Evolutionary conservation across 2,329 filamentous ascomycete species (phyloP).

Genomic region (Falciphora oryzae): DNA sequence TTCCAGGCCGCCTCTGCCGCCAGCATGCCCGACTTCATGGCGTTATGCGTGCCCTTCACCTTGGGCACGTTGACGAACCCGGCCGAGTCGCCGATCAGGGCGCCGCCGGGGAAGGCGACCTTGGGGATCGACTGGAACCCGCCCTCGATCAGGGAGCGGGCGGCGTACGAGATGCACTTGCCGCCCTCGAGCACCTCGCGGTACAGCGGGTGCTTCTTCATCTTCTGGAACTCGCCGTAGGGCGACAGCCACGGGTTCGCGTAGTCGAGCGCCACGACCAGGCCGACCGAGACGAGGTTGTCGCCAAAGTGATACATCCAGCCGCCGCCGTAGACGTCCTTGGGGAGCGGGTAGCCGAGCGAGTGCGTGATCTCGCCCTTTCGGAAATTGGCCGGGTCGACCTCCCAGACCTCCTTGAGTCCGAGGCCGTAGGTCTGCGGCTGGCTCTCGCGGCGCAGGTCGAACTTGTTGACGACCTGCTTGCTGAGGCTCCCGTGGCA

Average conservation of each 20-base stretch:
- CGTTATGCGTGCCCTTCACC: conserved; percentile 96
- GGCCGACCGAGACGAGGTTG: conserved; percentile 85
- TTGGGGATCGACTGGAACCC: conserved; percentile 98
- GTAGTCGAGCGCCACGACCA: conserved; percentile 93
- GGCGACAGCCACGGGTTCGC: conserved; percentile 94
- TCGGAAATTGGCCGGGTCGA: conserved; percentile 86
- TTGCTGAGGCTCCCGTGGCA: conserved; percentile 95
- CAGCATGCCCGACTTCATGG: conserved; percentile 96
- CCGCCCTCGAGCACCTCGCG: conserved; percentile 82
- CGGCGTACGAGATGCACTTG: conserved; percentile 95
- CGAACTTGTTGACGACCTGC: conserved; percentile 90
- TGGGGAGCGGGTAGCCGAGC: conserved; percentile 84
- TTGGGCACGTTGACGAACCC: conserved; percentile 98
- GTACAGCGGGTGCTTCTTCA: conserved; percentile 97
- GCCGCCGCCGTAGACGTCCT: conserved; percentile 91
- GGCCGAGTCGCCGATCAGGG: conserved; percentile 91
- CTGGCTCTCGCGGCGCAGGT: conserved; percentile 81
- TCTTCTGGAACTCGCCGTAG: conserved; percentile 94
- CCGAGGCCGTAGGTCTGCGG: conserved; percentile 94
- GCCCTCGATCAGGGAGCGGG: conserved; percentile 85
- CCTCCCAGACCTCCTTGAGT: conserved; percentile 96
- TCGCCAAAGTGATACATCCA: conserved; percentile 99
- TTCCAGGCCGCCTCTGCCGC: conserved; percentile 85
- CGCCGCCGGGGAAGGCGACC: conserved; percentile 91
- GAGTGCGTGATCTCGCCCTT: conserved; percentile 82